These are phyloP conservation scores for Pythium utonaiense DNA, from an alignment of 352 stramenopile genomes.

Conservation along the genomic window DNA sequence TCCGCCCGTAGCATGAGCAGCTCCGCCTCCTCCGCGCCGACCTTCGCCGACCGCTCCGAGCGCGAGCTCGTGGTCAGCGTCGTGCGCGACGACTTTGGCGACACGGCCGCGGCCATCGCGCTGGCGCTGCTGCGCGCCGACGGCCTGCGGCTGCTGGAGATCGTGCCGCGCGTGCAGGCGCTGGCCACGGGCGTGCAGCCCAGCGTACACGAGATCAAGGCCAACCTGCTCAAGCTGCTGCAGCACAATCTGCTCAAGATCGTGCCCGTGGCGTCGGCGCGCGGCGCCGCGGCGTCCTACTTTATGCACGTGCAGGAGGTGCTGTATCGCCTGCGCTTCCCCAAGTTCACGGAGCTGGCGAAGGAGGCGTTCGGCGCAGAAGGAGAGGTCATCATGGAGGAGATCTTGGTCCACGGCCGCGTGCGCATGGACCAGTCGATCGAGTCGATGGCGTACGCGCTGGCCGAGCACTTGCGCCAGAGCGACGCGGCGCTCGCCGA, in stretches of 20 bases:
- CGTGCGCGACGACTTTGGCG: constrained; percentile 78
- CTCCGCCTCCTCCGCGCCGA: neutral
- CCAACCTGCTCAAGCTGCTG: constrained; percentile 78
- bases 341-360: constrained; percentile 77
- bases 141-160: constrained; percentile 57
- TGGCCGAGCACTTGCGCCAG: constrained; percentile 59
- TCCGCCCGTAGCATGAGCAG: neutral
- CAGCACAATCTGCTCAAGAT: constrained; percentile 85
- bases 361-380: constrained; percentile 73
- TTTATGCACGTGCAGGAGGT: constrained; percentile 76
- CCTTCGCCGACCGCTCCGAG: constrained; percentile 74
- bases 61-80: constrained; percentile 68
- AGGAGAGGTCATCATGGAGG: constrained; percentile 86
- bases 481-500: constrained; percentile 34
- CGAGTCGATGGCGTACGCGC: constrained; percentile 76
- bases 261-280: constrained; percentile 32
- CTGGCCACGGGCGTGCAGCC: constrained; percentile 25
- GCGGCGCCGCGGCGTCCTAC: constrained; percentile 37
- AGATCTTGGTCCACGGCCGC: constrained; percentile 79
- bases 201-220: constrained; percentile 76
- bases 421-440: constrained; percentile 84
- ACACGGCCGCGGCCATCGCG: constrained; percentile 59
- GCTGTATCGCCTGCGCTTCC: constrained; percentile 81
- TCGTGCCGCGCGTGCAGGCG: constrained; percentile 59
- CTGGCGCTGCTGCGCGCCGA: constrained; percentile 61